Evolutionary conservation across 495 filamentous ascomycete genomes (phyloP), one percentile per base, ranked within the genome.

Genomic region (Ascobolus immersus): DNA sequence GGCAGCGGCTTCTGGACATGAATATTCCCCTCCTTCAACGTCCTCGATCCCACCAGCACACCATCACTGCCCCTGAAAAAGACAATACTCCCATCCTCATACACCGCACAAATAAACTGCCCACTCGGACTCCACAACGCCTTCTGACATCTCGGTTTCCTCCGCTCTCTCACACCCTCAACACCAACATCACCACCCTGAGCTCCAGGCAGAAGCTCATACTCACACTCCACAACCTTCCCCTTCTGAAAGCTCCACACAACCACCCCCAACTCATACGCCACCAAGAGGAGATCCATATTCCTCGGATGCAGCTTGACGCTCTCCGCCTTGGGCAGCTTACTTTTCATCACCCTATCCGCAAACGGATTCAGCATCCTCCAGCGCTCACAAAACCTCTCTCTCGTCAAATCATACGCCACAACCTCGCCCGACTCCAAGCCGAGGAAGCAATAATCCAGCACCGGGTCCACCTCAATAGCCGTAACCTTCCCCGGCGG

Each of bases 171-270:
- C n/a, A n/a, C n/a, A n/a, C n/a, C n/a, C n/a, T n/a, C n/a, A n/a
- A n/a, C n/a, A n/a, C n/a, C n/a, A n/a, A n/a, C n/a, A 45, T 82
- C 74, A 4, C 80, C 81, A n/a, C 82, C 86, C 2, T 73, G 70
- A n/a, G 84, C 81, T 7, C 81, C 79, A 19, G 65, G 56, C 1
- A 77, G 77, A 2, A 92, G 48, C 39, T 74, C 60, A 53, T 92
- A 93, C 41, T 81, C 61, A 43, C 65, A 84, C 43, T 73, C 75
- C 28, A 67, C 57, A 0, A 74, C 58, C 34, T 69, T 56, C 36
- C 78, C 77, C 50, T 86, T 70, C 55, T 94, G 92, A 62, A 96
- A 89, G 3, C 75, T 76, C 45, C 81, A 94, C 21, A 82, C 67
- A 18, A 79, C 79, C 3, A 77, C 78, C 14, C 86, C 89, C 34